Evolutionary conservation across 345 rosid genomes (phyloP), one percentile per base, ranked within the genome.

Genomic region (Murraya paniculata): DNA sequence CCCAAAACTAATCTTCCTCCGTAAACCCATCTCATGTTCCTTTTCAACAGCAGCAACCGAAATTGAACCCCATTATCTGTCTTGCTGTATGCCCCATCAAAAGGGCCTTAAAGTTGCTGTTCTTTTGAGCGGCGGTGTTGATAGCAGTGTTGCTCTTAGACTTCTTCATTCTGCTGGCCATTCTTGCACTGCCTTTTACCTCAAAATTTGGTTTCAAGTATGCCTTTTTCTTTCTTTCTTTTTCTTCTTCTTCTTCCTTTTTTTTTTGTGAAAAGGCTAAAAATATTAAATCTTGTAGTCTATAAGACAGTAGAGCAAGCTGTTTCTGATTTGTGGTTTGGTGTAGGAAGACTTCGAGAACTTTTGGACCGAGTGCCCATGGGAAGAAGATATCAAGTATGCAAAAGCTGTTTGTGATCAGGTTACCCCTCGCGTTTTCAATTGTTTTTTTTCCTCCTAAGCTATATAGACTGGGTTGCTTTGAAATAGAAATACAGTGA

Each of bases 141-240:
- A 93, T 85, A 95, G 97, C 87, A 95, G 99, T 77, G 96, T 93
- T 59, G 97, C 98, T 68, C 97, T 95, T 71, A 91, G 94, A 76
- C 99, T 93, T 72, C 92, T 95, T 57, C 98, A 86, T 71, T 91
- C 94, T 31, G 91, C 98, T 71, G 99, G 99, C 14, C 99, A 95
- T 74, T 90, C 87, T 59, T 95, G 99, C 89, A 90, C 98, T 0
- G 96, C 96, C 55, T 95, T 91, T 85, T 95, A 95, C 87, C 98
- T 95, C 83, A 95, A 95, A 85, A 95, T 95, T 39, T 95, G 99
- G 99, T 93, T 95, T 76, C 99, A 95, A 82, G 99, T 93, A 39
- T 48, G 85, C 55, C 28, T 58, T 31, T 19, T 24, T 33, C 7
- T 57, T 28, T 53, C 7, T 18, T 13, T 36, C n/a, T n/a, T n/a